Percentiles rank a stretch among this genome's conserved stretches.
Evolutionary conservation across 169 alveolate species (phyloP).

Genomic region (Plasmodium relictum): DNA sequence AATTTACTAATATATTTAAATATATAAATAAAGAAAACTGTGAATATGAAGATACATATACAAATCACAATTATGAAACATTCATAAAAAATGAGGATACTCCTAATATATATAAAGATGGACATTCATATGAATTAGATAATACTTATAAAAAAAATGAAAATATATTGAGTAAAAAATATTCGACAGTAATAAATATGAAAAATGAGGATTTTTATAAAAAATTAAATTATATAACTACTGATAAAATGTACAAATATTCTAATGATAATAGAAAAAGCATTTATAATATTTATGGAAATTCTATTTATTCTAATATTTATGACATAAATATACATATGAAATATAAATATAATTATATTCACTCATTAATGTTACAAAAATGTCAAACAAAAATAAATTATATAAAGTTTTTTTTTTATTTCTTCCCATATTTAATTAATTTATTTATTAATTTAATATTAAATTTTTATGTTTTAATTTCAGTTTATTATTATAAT

Average conservation of each 20-base stretch:
- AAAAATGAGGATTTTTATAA: constrained; percentile 32
- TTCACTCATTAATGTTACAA: constrained; percentile 56
- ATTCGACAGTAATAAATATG: neutral
- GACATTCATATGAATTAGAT: neutral
- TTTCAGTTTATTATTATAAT: constrained; percentile 71
- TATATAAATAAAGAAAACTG: constrained; percentile 46
- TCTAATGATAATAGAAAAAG: neutral
- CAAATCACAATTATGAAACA: neutral
- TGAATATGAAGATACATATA: neutral
- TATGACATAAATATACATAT: constrained; percentile 44
- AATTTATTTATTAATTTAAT: constrained; percentile 54
- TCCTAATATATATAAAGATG: too few relatives aligned
- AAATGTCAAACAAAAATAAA: constrained; percentile 56
- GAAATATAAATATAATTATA: constrained; percentile 44
- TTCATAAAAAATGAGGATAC: neutral
- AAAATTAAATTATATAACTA: constrained; percentile 20
- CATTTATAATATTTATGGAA: constrained; percentile 68
- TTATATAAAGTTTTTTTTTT: constrained; percentile 54
- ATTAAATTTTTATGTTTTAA: constrained; percentile 40
- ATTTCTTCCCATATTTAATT: constrained; percentile 51
- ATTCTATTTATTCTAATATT: constrained; percentile 57
- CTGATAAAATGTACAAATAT: neutral
- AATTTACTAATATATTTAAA: constrained; percentile 71
- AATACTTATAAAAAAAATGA: neutral
- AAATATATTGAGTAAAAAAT: neutral